Evolutionary conservation across 495 filamentous ascomycete species (phyloP), one percentile per base, ranked within the genome.

Genomic region (Lasiosphaeria hispida): DNA sequence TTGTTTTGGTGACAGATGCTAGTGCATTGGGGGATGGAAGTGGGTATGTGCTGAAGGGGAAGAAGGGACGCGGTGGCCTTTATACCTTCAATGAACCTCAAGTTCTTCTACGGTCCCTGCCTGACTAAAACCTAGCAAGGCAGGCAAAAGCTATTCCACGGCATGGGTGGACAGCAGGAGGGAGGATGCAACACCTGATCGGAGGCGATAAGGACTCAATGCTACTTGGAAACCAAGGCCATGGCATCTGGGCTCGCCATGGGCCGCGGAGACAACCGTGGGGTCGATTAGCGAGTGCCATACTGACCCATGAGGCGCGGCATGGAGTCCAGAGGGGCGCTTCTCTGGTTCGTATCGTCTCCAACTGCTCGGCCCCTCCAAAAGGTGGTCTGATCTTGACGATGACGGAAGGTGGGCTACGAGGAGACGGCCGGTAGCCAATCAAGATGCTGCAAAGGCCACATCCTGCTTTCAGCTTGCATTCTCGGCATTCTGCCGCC

Each of bases 351-450:
- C 23, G 23, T 30, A 30, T 30, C 23, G 23, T 30, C 23, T 30
- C 23, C 14, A 11, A 40, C 4, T n/a, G 15, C 17, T 14, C 9
- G 10, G 10, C 11, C 33, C 48, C 18, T n/a, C 51, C 18, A 59
- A 52, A 44, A 50, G 30, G 57, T 63, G 61, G 61, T 60, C 61
- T 63, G 61, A 63, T 63, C 47, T 56, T 37, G 40, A 48, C 40
- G 44, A 42, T 50, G 53, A 59, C 50, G 57, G 48, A 35, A 41
- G 14, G 49, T 40, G 35, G 49, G 49, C 23, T 9, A 45, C 42
- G 5, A 48, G 8, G 18, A 48, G 44, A 30, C 23, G 23, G 23
- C 23, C 23, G 23, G 23, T 30, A 30, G 23, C 23, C 23, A 30
- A 30, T 30, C 23, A 30, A 30, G 23, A 30, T 30, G 23, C 23